Base-by-base conservation (phyloP, 2,329 filamentous ascomycete genomes). In the Stachybotrys echinatus region DNA sequence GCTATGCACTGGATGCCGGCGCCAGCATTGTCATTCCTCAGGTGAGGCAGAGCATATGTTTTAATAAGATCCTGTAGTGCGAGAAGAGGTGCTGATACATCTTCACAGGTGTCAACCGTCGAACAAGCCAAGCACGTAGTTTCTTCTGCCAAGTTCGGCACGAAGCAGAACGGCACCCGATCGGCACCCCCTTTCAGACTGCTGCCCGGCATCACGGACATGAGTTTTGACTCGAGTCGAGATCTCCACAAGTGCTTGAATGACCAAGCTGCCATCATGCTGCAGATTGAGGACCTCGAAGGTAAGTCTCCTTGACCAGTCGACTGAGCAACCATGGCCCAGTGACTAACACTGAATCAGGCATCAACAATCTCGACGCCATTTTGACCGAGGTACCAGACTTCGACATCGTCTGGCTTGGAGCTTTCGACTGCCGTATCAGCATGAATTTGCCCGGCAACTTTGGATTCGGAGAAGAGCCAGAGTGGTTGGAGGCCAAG, bases 391-490 rank as follows among this genome's bases (percentile, higher is more conserved):
- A 67, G 50, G 65, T 66, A 22, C 70, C 71, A 1, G 69, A 75
- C 39, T 73, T 77, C 23, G 74, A 76, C 55, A 58, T 68, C 18
- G 72, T 75, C 17, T 77, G 74, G 73, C 65, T 76, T 2, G 74
- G 74, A 45, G 58, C 58, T 5, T 63, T 77, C 18, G 74, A 77
- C 60, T 60, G 58, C 23, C 63, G 74, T 27, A 55, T 76, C 48
- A 69, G 63, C 58, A 76, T 77, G 74, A 68, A 67, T 49, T 54
- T 76, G 19, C 58, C 62, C 3, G 63, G 54, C 34, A 65, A 65
- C 44, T 54, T 55, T 23, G 66, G 65, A 55, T 44, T 59, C 18
- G 65, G 65, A 20, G 51, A 54, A 3, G 74, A 76, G 58, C 65
- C 65, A 14, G 72, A 74, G 51, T 76, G 71, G 71, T 39, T 64